A percentile compares a stretch with the other conserved stretches of the same genome.
Conservation (phyloP, 495 filamentous ascomycete species). For the Ascobolus immersus region DNA sequence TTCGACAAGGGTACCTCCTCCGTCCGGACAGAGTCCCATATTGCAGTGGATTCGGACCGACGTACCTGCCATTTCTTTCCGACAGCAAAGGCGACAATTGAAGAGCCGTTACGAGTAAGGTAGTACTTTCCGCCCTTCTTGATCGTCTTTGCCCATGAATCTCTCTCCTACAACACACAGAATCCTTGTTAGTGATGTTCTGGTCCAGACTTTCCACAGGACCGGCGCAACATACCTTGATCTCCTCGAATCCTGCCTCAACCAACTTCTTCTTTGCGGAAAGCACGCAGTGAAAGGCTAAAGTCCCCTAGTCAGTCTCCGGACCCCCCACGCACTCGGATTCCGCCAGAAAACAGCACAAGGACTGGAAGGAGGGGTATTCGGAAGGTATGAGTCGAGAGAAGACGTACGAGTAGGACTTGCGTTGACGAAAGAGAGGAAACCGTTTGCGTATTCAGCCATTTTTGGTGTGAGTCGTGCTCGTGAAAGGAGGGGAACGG, state of each 20-base stretch:
- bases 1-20: neutral
- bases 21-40: neutral
- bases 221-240: slow-evolving; percentile 33
- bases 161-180: slow-evolving; percentile 37
- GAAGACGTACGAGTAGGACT: slow-evolving; percentile 63
- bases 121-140: slow-evolving; percentile 85
- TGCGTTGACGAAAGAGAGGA: slow-evolving; percentile 79
- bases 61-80: slow-evolving; percentile 63
- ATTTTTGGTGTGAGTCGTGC: too few species aligned
- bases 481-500: too few species aligned
- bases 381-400: neutral
- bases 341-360: neutral
- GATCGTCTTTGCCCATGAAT: slow-evolving; percentile 59
- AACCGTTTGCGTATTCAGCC: slow-evolving; percentile 40
- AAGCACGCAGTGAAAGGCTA: slow-evolving; percentile 85
- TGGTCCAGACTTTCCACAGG: neutral
- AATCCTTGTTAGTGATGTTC: slow-evolving; percentile 1
- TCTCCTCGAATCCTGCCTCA: slow-evolving; percentile 59
- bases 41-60: too few species aligned
- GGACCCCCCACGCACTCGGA: neutral
- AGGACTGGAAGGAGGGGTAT: neutral
- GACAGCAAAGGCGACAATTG: slow-evolving; percentile 83
- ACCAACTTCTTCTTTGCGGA: slow-evolving; percentile 47
- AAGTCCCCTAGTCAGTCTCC: slow-evolving; percentile 1
- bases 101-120: slow-evolving; percentile 79